Evolutionary conservation across 805 yeast genomes (phyloP).

Genomic region (Cyberlindnera bimundalis): DNA sequence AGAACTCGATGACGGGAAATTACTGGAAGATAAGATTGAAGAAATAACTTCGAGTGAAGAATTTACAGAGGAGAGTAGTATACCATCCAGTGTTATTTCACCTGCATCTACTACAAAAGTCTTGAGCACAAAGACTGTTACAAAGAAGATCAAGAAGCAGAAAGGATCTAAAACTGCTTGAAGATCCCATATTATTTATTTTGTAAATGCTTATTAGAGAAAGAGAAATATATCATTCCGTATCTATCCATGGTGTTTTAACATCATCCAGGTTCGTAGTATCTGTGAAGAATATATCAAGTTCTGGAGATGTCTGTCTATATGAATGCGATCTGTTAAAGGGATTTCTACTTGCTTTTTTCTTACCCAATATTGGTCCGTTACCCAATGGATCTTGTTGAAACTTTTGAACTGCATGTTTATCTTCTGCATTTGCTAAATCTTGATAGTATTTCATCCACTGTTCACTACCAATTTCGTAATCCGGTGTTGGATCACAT

Average conservation of each 20-base stretch:
- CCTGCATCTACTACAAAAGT: neutral
- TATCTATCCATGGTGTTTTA: conserved; percentile 11
- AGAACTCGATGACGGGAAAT: conserved; percentile 6
- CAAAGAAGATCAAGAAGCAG: conserved; percentile 1
- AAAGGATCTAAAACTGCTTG: neutral
- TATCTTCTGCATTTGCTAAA: conserved; percentile 45
- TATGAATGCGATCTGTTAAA: conserved; percentile 43
- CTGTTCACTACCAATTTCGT: conserved; percentile 23
- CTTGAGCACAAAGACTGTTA: neutral
- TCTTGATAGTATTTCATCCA: conserved; percentile 42
- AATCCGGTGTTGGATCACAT: conserved; percentile 49
- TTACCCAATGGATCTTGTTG: conserved; percentile 56
- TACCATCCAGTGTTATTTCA: conserved; percentile 1
- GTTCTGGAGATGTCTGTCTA: conserved; percentile 14
- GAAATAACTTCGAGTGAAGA: conserved; percentile 6
- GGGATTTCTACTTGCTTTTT: conserved; percentile 57
- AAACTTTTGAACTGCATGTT: conserved; percentile 53
- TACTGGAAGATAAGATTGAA: conserved; percentile 9
- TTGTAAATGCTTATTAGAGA: too few relatives aligned
- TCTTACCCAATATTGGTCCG: conserved; percentile 39
- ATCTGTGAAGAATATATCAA: conserved; percentile 14
- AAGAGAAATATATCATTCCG: neutral
- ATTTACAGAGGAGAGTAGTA: conserved; percentile 7
- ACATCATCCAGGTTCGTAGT: neutral
- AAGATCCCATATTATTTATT: neutral